Conservation (phyloP, 1,284 basidiomycete genomes). For the Trichosporon sp. region DNA sequence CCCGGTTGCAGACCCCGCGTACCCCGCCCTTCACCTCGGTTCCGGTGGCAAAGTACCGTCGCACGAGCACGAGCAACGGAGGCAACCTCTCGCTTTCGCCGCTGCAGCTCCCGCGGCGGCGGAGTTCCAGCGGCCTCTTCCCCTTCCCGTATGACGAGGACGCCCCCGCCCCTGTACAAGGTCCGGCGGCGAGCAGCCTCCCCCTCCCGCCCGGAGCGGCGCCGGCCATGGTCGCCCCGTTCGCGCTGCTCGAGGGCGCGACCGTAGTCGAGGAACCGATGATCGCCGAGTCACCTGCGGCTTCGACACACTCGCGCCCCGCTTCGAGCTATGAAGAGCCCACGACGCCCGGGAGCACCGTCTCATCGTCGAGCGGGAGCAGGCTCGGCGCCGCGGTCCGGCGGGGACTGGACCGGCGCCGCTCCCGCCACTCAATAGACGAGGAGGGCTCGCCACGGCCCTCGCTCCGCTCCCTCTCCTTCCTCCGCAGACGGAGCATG, state of each 20-base stretch:
- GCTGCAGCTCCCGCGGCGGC: not conserved
- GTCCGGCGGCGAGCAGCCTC: not conserved
- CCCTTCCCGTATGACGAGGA: conserved; percentile 17
- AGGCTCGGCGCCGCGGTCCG: conserved; percentile 5
- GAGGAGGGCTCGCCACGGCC: not conserved
- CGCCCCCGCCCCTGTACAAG: not conserved
- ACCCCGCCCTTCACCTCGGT: conserved; percentile 9
- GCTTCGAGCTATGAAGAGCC: not conserved
- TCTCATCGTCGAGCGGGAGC: conserved; percentile 4
- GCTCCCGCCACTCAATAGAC: conserved; percentile 1
- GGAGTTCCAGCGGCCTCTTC: conserved; percentile 1
- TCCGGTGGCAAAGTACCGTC: conserved; percentile 15
- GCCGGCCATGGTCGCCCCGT: conserved; percentile 7
- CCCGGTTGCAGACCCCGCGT: conserved; percentile 4
- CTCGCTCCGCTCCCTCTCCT: conserved; percentile 6
- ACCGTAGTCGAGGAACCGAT: not conserved
- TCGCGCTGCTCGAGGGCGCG: conserved; percentile 4
- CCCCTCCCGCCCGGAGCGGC: not conserved
- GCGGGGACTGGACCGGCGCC: not conserved
- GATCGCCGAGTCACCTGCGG: not conserved
- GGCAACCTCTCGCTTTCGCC: not conserved
- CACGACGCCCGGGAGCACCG: not conserved
- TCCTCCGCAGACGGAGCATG: not conserved
- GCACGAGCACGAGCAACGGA: not conserved
- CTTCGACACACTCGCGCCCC: not conserved